Evolutionary conservation across 148 eudicot species (phyloP).

Genomic region (Heliamphora exappendiculata): DNA sequence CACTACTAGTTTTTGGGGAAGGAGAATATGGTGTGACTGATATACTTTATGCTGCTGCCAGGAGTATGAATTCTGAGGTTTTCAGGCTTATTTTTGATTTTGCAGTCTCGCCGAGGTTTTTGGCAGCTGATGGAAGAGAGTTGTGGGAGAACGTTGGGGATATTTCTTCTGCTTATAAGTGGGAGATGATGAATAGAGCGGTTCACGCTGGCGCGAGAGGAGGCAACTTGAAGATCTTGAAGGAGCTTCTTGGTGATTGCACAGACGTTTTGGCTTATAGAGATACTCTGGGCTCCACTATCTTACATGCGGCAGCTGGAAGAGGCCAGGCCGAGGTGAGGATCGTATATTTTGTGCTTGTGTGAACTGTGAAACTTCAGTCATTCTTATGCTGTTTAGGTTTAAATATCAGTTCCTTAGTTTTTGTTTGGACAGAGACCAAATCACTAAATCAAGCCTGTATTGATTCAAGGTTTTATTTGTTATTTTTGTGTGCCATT

Average conservation of each 20-base stretch:
- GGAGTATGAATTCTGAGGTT: too few relatives aligned
- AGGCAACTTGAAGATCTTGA: slow-evolving; percentile 64
- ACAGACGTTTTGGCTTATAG: slow-evolving; percentile 52
- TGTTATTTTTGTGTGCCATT: too few relatives aligned
- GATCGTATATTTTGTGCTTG: too few relatives aligned
- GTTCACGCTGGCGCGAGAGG: slow-evolving; percentile 93
- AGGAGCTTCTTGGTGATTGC: slow-evolving; percentile 56
- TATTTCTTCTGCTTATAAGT: slow-evolving; percentile 52
- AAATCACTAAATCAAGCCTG: too few relatives aligned
- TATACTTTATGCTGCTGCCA: too few relatives aligned
- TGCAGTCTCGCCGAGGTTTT: too few relatives aligned
- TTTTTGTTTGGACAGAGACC: background rate
- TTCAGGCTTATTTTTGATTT: too few relatives aligned
- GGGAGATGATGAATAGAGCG: slow-evolving; percentile 82
- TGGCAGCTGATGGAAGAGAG: too few relatives aligned
- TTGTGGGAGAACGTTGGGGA: too few relatives aligned
- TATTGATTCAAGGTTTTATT: too few relatives aligned
- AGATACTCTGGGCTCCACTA: slow-evolving; percentile 61
- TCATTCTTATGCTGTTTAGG: background rate
- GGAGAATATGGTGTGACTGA: too few relatives aligned
- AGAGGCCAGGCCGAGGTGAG: slow-evolving; percentile 83
- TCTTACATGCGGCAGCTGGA: slow-evolving; percentile 88
- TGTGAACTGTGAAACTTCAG: background rate
- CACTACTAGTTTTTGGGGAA: too few relatives aligned
- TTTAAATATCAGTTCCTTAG: background rate